Evolutionary conservation across 495 filamentous ascomycete species (phyloP).

Genomic region (Neurospora sp.): DNA sequence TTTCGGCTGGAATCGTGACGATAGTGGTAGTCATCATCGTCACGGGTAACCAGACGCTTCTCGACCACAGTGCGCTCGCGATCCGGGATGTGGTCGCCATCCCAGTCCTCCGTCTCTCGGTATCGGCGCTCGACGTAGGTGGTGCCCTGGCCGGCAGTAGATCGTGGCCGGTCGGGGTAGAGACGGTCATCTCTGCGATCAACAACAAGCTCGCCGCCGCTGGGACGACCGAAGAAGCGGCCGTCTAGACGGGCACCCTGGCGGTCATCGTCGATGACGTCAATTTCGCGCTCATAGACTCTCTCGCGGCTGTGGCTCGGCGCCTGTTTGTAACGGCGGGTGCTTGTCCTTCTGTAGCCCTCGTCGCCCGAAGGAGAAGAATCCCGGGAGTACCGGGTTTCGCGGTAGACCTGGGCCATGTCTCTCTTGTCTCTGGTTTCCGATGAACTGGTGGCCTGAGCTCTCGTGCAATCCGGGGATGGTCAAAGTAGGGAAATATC

Average conservation of each 20-base stretch:
- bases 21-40: conserved; percentile 19
- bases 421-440: neutral
- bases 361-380: conserved; percentile 39
- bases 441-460: neutral
- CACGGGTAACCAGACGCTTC: conserved; percentile 20
- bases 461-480: neutral
- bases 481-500: neutral
- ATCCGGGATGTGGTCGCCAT: conserved; percentile 20
- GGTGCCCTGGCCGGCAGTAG: conserved; percentile 31
- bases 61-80: conserved; percentile 19
- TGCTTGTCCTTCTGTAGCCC: conserved; percentile 36
- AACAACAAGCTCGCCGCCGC: conserved; percentile 33
- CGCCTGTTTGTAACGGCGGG: conserved; percentile 45
- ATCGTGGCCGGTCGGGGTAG: conserved; percentile 36
- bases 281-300: conserved; percentile 28
- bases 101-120: conserved; percentile 36
- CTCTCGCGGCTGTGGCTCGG: conserved; percentile 30
- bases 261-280: conserved; percentile 41
- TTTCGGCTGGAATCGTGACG: conserved; percentile 7
- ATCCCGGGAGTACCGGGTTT: conserved; percentile 36
- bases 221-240: conserved; percentile 14
- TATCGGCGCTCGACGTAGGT: conserved; percentile 24
- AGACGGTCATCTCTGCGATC: conserved; percentile 36
- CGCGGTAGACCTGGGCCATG: conserved; percentile 40
- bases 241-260: conserved; percentile 24